Evolutionary conservation across 441 rosid species (phyloP).

Genomic region (Hypseocharis bilobata): DNA sequence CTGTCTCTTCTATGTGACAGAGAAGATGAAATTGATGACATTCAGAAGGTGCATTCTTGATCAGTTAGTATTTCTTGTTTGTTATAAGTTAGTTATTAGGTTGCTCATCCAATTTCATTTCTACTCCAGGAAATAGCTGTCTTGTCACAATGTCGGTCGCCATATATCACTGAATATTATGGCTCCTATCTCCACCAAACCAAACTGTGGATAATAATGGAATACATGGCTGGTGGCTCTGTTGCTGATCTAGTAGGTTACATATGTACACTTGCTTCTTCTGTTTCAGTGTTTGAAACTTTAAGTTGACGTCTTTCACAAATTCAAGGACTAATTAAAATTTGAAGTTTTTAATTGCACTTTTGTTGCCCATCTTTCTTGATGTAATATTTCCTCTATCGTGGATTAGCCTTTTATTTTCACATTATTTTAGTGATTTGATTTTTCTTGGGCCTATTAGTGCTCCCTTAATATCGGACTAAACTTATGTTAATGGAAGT

Average conservation of each 20-base stretch:
- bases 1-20: conserved; percentile 85
- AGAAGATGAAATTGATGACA: conserved; percentile 98
- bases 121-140: conserved; percentile 89
- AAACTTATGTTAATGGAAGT: too few species aligned
- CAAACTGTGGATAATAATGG: conserved; percentile 98
- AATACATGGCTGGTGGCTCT: conserved; percentile 99
- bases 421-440: not conserved
- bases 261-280: conserved; percentile 25
- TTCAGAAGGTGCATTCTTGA: conserved; percentile 64
- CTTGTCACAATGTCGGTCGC: conserved; percentile 91
- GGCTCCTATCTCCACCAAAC: conserved; percentile 97
- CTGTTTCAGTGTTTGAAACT: conserved; percentile 17
- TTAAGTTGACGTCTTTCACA: conserved; percentile 5
- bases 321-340: not conserved
- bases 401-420: not conserved
- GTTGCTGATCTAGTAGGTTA: conserved; percentile 96
- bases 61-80: conserved; percentile 13
- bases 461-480: not conserved
- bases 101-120: conserved; percentile 30
- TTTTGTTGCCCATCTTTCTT: not conserved
- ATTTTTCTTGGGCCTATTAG: not conserved
- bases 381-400: not conserved
- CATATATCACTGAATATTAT: conserved; percentile 88
- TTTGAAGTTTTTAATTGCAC: not conserved
- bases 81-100: conserved; percentile 14